A percentile compares a stretch with the other conserved stretches of the same genome.
These are phyloP conservation scores for Eucommia ulmoides DNA, from an alignment of 257 asterid species.

Conservation along the genomic window DNA sequence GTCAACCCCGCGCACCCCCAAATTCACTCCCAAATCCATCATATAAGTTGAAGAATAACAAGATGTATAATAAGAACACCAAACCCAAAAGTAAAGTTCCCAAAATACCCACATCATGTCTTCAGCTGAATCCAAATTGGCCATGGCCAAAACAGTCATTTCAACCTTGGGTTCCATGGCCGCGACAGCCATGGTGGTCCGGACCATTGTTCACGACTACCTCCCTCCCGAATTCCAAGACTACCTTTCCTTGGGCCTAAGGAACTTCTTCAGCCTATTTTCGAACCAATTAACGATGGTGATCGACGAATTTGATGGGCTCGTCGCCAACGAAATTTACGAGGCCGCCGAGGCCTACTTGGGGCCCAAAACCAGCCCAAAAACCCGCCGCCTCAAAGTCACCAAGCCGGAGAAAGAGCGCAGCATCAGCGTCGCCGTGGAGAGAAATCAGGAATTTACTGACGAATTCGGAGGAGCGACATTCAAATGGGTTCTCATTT, in stretches of 20 bases:
- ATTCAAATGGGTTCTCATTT: slow-evolving; percentile 37
- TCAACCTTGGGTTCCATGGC: slow-evolving; percentile 1
- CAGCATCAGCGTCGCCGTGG: slow-evolving; percentile 25
- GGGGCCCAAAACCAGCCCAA: not conserved
- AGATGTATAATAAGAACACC: too few species aligned
- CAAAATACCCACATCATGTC: too few species aligned
- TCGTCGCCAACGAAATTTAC: not conserved
- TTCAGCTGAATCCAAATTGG: not conserved
- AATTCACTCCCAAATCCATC: too few species aligned
- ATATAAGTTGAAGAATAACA: too few species aligned
- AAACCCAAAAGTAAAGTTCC: too few species aligned
- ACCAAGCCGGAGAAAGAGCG: slow-evolving; percentile 37
- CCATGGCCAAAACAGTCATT: not conserved
- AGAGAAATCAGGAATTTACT: slow-evolving; percentile 28
- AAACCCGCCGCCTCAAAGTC: slow-evolving; percentile 25
- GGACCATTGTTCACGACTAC: not conserved
- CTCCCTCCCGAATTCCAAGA: not conserved
- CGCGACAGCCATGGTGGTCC: not conserved
- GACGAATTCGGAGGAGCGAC: slow-evolving; percentile 31
- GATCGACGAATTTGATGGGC: not conserved
- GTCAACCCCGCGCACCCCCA: too few species aligned
- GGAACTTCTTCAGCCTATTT: not conserved
- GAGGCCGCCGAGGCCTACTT: not conserved
- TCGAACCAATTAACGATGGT: not conserved
- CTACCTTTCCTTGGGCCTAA: not conserved